Conservation (phyloP, 2,329 filamentous ascomycete genomes). For the Delphinella strobiligena region DNA sequence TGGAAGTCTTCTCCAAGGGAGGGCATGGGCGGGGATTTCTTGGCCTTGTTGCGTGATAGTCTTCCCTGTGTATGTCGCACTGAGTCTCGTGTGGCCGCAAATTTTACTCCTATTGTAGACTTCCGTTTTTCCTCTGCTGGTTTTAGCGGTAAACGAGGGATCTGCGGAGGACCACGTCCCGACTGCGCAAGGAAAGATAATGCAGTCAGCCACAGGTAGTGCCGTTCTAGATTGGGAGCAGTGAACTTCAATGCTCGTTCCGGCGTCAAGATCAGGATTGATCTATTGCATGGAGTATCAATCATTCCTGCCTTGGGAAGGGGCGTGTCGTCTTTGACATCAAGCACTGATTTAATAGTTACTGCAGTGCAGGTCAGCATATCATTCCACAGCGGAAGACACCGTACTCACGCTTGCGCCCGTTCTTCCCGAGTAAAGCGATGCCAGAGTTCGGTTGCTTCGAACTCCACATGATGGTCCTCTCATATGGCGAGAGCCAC, state of each 20-base stretch:
- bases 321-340: slow-evolving; percentile 89
- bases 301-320: slow-evolving; percentile 55
- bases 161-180: slow-evolving; percentile 55
- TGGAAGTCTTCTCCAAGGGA: no score
- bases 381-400: no score
- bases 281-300: slow-evolving; percentile 60
- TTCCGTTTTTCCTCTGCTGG: slow-evolving; percentile 11
- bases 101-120: no score
- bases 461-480: slow-evolving; percentile 94
- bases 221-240: slow-evolving; percentile 66
- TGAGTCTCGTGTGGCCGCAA: slow-evolving; percentile 3
- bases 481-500: slow-evolving; percentile 93
- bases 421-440: slow-evolving; percentile 85
- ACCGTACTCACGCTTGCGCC: slow-evolving; percentile 83
- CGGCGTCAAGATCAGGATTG: slow-evolving; percentile 87
- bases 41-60: slow-evolving; percentile 29
- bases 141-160: slow-evolving; percentile 20
- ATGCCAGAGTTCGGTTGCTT: slow-evolving; percentile 85
- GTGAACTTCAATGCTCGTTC: slow-evolving; percentile 94
- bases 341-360: slow-evolving; percentile 86
- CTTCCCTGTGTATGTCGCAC: slow-evolving; percentile 10
- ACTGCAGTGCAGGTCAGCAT: slow-evolving; percentile 41
- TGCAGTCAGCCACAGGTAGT: slow-evolving; percentile 90
- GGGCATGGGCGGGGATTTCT: no score
- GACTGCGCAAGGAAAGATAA: slow-evolving; percentile 92